Conservation (phyloP, 352 stramenopile genomes). For the Thalassiosira delicatula region DNA sequence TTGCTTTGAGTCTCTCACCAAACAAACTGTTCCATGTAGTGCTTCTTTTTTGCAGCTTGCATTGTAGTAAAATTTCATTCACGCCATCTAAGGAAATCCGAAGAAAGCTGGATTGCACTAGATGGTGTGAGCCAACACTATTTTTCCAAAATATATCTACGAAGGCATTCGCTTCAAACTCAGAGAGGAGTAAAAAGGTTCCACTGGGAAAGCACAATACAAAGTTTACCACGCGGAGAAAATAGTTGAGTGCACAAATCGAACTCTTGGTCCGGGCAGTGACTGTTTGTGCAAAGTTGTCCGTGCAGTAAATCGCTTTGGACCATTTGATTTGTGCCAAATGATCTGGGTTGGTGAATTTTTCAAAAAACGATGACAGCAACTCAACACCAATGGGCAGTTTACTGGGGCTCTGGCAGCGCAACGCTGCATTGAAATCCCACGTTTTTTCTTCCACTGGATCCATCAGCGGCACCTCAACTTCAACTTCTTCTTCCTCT, state of each 20-base stretch:
- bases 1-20: not conserved
- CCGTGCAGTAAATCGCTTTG: conserved; percentile 52
- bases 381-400: conserved; percentile 27
- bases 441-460: conserved; percentile 49
- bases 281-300: conserved; percentile 65
- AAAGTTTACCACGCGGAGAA: conserved; percentile 59
- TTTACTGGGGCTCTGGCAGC: conserved; percentile 14
- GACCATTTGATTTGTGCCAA: conserved; percentile 41
- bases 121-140: conserved; percentile 18
- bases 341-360: conserved; percentile 17
- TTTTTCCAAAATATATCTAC: conserved; percentile 58
- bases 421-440: conserved; percentile 47
- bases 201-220: conserved; percentile 53
- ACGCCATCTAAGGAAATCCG: conserved; percentile 35
- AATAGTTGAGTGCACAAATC: conserved; percentile 43
- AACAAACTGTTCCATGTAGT: not conserved
- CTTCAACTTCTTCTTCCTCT: conserved; percentile 63
- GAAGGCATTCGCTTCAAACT: conserved; percentile 71
- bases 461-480: conserved; percentile 43
- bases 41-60: not conserved
- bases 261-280: not conserved
- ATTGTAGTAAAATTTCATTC: conserved; percentile 34
- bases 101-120: conserved; percentile 41
- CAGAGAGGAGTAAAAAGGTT: conserved; percentile 66
- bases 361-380: conserved; percentile 33